Evolutionary conservation across 768 basidiomycete genomes (phyloP).

Genomic region (Neoboletus brunneissimus): DNA sequence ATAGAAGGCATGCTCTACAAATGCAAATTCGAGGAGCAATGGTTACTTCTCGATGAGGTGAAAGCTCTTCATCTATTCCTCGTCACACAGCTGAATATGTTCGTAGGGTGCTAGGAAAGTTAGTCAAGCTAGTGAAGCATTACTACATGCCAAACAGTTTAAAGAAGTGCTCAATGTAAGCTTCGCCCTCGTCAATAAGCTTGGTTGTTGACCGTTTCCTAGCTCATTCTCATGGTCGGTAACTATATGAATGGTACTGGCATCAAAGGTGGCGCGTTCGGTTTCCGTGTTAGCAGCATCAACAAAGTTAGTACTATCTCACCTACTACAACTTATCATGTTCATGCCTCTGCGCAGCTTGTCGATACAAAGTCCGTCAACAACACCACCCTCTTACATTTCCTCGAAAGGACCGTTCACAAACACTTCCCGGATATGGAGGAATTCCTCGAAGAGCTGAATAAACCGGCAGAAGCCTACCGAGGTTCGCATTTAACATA

Average conservation of each 20-base stretch:
- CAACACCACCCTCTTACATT: conserved; percentile 92
- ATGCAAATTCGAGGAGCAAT: conserved; percentile 82
- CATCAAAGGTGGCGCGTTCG: conserved; percentile 93
- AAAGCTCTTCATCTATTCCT: conserved; percentile 13
- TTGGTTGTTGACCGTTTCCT: background rate
- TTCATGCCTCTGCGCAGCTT: conserved; percentile 48
- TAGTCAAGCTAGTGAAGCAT: conserved; percentile 72
- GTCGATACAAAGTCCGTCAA: conserved; percentile 97
- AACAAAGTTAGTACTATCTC: conserved; percentile 65
- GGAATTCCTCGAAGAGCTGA: conserved; percentile 83
- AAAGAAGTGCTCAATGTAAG: conserved; percentile 82
- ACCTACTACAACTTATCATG: background rate
- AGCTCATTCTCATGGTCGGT: conserved; percentile 92
- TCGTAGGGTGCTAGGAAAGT: conserved; percentile 76
- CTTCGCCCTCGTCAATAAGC: conserved; percentile 20
- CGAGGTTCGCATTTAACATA: conserved; percentile 55
- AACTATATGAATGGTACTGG: conserved; percentile 99
- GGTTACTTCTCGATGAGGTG: conserved; percentile 79
- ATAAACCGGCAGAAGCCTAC: conserved; percentile 88
- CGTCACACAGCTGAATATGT: conserved; percentile 5
- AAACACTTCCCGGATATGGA: conserved; percentile 89
- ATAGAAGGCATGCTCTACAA: conserved; percentile 97
- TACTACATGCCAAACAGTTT: conserved; percentile 82
- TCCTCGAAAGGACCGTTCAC: conserved; percentile 83
- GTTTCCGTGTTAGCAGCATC: conserved; percentile 95